Conservation (phyloP, 305 asterid genomes). For the Fraxinus angustifolia region DNA sequence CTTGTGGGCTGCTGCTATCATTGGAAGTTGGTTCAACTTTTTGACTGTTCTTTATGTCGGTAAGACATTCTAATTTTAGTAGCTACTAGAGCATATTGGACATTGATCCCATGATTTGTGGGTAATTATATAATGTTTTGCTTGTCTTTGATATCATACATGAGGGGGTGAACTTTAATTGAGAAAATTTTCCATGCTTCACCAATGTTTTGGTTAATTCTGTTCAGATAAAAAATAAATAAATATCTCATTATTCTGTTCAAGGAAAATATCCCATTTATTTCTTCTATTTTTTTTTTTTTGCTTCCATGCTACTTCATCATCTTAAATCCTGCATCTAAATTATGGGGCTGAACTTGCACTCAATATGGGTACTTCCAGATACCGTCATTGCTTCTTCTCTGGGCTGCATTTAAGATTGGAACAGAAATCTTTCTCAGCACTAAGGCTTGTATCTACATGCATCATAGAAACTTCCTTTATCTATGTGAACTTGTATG, state of each 20-base stretch:
- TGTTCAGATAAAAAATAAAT: background rate
- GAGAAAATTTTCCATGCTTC: background rate
- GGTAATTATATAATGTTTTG: background rate
- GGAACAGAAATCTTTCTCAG: background rate
- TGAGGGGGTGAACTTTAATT: background rate
- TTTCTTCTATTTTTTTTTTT: background rate
- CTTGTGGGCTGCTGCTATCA: slow-evolving; percentile 67
- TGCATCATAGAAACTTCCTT: background rate
- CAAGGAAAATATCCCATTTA: background rate
- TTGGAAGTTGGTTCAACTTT: slow-evolving; percentile 92
- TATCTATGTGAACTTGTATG: background rate
- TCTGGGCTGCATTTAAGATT: background rate
- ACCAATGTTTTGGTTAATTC: background rate
- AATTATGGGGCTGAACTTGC: background rate
- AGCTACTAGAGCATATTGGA: background rate
- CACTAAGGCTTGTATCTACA: background rate
- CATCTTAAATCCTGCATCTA: background rate
- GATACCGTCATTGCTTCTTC: background rate
- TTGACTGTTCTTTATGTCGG: slow-evolving; percentile 69
- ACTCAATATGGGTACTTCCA: background rate
- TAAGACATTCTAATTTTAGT: slow-evolving; percentile 23
- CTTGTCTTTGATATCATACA: background rate
- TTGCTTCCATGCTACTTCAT: background rate
- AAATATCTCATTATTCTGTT: no score
- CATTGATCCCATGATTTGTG: background rate